Conservation (phyloP, 768 basidiomycete genomes). For the Pleurotus tuoliensis region DNA sequence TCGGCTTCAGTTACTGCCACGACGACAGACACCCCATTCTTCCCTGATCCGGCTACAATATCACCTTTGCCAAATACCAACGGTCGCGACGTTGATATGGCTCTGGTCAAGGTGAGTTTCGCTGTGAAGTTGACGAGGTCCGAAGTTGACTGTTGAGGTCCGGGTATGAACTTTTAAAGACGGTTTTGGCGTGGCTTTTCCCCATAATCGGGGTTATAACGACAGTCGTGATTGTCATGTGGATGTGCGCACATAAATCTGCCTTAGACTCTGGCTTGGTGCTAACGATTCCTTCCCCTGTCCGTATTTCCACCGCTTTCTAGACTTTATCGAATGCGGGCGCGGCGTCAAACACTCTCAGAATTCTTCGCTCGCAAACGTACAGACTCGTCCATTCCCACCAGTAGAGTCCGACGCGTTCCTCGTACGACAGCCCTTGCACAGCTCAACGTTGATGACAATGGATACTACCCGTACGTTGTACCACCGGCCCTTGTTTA, state of each 20-base stretch:
- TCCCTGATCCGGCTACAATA: conserved; percentile 20
- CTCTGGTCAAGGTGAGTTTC: conserved; percentile 18
- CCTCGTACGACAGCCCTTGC: conserved; percentile 2
- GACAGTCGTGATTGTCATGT: conserved; percentile 9
- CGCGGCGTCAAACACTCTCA: conserved; percentile 10
- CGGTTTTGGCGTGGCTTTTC: conserved; percentile 25
- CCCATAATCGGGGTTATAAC: conserved; percentile 21
- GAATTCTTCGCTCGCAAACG: conserved; percentile 12
- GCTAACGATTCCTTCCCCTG: too few species aligned
- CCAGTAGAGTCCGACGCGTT: not conserved
- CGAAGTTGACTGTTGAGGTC: too few species aligned
- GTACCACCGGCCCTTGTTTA: conserved; percentile 18
- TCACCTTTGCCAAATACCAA: not conserved
- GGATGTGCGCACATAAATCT: conserved; percentile 5
- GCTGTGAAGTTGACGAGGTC: too few species aligned
- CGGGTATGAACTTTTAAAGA: not conserved
- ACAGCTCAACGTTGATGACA: conserved; percentile 9
- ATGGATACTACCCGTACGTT: conserved; percentile 17
- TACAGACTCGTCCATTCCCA: not conserved
- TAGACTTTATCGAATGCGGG: conserved; percentile 12
- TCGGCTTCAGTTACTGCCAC: conserved; percentile 7
- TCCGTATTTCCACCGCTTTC: too few species aligned
- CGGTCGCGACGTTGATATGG: conserved; percentile 10
- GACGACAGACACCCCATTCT: conserved; percentile 19
- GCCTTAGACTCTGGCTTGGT: too few species aligned